phyloP scores from a whole-genome alignment of 1,139 yeast species.

The Petasospora fabianii region DNA sequence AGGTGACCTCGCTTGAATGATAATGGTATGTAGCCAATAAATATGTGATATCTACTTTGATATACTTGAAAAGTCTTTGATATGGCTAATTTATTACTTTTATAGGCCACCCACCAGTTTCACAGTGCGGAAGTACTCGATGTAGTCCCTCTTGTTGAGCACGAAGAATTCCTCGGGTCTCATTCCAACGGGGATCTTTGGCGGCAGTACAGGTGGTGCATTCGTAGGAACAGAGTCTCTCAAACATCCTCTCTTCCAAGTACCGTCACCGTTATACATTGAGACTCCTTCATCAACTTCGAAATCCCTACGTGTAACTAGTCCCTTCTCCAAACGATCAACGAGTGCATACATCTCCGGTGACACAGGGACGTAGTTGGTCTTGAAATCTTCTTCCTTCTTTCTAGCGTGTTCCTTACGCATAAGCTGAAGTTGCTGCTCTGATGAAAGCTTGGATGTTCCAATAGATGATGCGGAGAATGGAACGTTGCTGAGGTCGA shows the following conservation, averaged over 20 bases:
- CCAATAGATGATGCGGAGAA: constrained; percentile 25
- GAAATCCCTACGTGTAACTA: constrained; percentile 21
- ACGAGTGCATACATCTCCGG: constrained; percentile 19
- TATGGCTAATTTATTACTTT: not conserved
- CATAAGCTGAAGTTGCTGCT: constrained; percentile 5
- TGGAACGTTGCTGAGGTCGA: constrained; percentile 16
- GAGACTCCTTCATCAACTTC: constrained; percentile 26
- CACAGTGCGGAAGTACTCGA: constrained; percentile 12
- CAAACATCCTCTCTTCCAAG: constrained; percentile 28
- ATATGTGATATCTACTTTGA: not conserved
- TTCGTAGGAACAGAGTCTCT: constrained; percentile 19
- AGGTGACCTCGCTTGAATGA: not conserved
- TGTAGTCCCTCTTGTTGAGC: constrained; percentile 14
- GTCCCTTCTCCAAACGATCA: constrained; percentile 26
- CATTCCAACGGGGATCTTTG: constrained; percentile 52
- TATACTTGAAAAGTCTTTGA: not conserved
- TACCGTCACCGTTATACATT: constrained; percentile 39
- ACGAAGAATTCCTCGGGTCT: constrained; percentile 42
- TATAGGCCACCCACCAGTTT: constrained; percentile 4
- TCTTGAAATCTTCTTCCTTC: constrained; percentile 2
- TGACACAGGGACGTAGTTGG: constrained; percentile 10
- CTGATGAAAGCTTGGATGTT: not conserved
- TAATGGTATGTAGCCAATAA: not conserved
- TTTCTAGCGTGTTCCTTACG: constrained; percentile 6
- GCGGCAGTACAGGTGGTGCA: constrained; percentile 45